Evolutionary conservation across 371 early-diverging fungal genomes (phyloP), one percentile per base, ranked within the genome.

Genomic region (Coemansia sp.): DNA sequence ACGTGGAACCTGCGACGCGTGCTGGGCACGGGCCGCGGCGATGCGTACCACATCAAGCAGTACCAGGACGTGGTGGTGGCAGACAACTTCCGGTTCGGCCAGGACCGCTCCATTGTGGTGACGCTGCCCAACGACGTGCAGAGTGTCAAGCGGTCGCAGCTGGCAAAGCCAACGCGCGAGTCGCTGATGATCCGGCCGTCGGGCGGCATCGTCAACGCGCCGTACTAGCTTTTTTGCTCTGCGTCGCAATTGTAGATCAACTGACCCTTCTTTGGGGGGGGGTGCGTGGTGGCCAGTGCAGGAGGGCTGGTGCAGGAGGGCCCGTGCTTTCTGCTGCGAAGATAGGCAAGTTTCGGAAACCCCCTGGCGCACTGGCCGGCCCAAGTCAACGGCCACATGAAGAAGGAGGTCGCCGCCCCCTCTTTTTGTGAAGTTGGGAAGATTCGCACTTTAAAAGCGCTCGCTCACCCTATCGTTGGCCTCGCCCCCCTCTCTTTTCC

Each of bases 1-100:
- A 87, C 93, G 8, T 99, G 99, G 99, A 94, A 90, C 78, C 88
- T 99, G 72, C 80, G 88, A 40, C 83, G 89, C 12, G 91, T 91
- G 47, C 86, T 90, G 65, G 69, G 79, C 46, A 92, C 92, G 2
- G 84, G 90, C 40, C 75, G 84, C 5, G 82, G 86, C 67, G 87
- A 88, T 60, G 71, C 70, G 14, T 99, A 99, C 77, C 81, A 82
- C 39, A 91, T 99, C 71, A 93, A 92, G 72, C 83, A 88, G 70
- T 94, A 91, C 58, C 66, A 72, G 4, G 90, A 93, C 47, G 69
- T 75, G 10, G 87, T 99, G 24, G 93, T 97, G 2, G 91, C 93
- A 10, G 95, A 95, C 71, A 91, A 93, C 79, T 98, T 98, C 80
- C 80, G 83, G 62, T 88, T 81, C 66, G 88, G 89, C 34, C 81